phyloP scores from a whole-genome alignment of 2,329 filamentous ascomycete genomes.

The Amauroascus niger region DNA sequence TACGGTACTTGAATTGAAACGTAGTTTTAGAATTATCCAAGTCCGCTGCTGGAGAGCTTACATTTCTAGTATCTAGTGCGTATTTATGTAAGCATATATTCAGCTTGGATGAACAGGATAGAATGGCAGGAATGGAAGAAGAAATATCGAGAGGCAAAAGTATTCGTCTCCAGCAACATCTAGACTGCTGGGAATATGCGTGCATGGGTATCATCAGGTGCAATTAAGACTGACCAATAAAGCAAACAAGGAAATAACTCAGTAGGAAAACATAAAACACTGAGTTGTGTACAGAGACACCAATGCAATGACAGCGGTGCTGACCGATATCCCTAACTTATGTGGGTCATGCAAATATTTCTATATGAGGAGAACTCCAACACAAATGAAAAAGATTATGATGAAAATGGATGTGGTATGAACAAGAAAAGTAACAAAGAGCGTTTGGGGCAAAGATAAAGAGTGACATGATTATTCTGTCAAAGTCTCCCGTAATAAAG shows the following conservation, averaged over 20 bases:
- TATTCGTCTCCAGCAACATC: neutral
- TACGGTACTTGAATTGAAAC: no score
- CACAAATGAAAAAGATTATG: neutral
- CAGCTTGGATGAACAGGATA: neutral
- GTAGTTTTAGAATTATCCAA: neutral
- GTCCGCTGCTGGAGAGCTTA: neutral
- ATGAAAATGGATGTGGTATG: neutral
- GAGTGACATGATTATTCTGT: slow-evolving; percentile 31
- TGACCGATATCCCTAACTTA: neutral
- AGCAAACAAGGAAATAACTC: neutral
- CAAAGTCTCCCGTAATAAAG: slow-evolving; percentile 53
- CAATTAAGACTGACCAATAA: neutral
- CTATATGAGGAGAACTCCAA: neutral
- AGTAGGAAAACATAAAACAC: neutral
- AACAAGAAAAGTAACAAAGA: neutral
- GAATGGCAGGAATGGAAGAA: neutral
- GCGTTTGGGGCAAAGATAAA: neutral
- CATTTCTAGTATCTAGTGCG: neutral
- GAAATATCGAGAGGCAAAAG: neutral
- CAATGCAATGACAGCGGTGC: neutral
- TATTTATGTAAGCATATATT: neutral
- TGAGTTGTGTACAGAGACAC: neutral
- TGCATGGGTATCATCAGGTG: slow-evolving; percentile 2
- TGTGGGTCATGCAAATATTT: neutral
- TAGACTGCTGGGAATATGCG: neutral